phyloP scores from a whole-genome alignment of 2,329 filamentous ascomycete species.

The Magnaporthales sp. region DNA sequence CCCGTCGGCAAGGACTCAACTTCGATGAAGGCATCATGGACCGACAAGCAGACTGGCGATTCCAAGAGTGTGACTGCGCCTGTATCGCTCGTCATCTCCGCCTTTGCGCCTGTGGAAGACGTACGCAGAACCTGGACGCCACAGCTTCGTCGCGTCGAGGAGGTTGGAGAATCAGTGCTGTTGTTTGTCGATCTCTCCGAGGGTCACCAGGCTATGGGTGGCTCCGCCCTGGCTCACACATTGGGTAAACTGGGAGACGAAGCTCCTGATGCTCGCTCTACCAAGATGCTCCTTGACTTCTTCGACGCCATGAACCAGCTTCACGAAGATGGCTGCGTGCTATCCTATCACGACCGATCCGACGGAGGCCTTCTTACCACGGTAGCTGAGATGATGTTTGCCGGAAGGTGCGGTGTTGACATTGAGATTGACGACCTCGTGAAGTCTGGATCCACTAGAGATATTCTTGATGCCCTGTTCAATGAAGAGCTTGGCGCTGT shows the following conservation, averaged over 20 bases:
- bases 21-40: conserved; percentile 98
- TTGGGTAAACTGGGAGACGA: conserved; percentile 80
- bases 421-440: conserved; percentile 70
- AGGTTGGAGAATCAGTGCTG: conserved; percentile 81
- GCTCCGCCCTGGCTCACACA: conserved; percentile 83
- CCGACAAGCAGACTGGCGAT: conserved; percentile 52
- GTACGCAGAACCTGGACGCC: conserved; percentile 90
- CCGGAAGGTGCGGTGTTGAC: conserved; percentile 80
- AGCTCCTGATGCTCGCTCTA: conserved; percentile 70
- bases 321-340: conserved; percentile 56
- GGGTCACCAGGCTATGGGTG: conserved; percentile 75
- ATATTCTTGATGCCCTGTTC: conserved; percentile 74
- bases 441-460: conserved; percentile 50
- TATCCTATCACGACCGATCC: conserved; percentile 91
- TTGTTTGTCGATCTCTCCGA: conserved; percentile 86
- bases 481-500: conserved; percentile 94
- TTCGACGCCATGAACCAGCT: conserved; percentile 73
- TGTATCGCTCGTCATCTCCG: conserved; percentile 82
- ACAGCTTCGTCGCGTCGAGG: conserved; percentile 70
- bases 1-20: conserved; percentile 98
- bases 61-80: conserved; percentile 85
- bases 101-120: conserved; percentile 77
- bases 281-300: conserved; percentile 73
- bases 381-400: conserved; percentile 96
- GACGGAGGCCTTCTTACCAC: conserved; percentile 90